Conservation (phyloP, 2,329 filamentous ascomycete species). For the Xylariomycetidae sp. region DNA sequence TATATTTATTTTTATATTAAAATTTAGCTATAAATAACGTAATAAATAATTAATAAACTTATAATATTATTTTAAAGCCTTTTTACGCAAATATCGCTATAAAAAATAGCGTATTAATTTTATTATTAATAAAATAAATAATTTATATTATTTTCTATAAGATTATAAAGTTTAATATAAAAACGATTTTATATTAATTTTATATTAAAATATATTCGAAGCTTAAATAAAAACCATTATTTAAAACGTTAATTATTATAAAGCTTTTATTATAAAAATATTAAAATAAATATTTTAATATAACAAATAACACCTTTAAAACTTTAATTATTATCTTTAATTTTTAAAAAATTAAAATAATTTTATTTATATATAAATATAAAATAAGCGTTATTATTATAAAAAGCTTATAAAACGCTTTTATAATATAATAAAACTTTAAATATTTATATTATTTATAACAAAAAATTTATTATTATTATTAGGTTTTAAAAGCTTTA, state of each 20-base stretch:
- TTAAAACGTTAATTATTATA: background rate
- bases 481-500: background rate
- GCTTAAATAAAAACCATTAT: too few relatives aligned
- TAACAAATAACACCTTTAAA: too few relatives aligned
- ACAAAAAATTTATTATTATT: background rate
- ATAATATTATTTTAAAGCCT: slow-evolving; percentile 1
- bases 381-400: background rate
- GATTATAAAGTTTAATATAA: too few relatives aligned
- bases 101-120: too few relatives aligned
- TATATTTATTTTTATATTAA: background rate
- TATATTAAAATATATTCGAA: too few relatives aligned
- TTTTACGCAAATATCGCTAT: too few relatives aligned
- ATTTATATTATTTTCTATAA: too few relatives aligned
- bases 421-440: background rate
- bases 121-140: too few relatives aligned
- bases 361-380: background rate
- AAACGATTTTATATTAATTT: too few relatives aligned
- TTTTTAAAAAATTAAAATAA: background rate
- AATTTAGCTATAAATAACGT: background rate
- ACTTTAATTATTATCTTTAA: too few relatives aligned
- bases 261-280: background rate
- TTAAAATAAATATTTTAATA: background rate
- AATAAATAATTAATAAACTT: background rate
- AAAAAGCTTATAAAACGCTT: background rate
- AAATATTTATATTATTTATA: background rate